Percentiles rank a stretch among this genome's conserved stretches.
Conservation (phyloP, 2,329 filamentous ascomycete species). For the Zasmidium angulare region DNA sequence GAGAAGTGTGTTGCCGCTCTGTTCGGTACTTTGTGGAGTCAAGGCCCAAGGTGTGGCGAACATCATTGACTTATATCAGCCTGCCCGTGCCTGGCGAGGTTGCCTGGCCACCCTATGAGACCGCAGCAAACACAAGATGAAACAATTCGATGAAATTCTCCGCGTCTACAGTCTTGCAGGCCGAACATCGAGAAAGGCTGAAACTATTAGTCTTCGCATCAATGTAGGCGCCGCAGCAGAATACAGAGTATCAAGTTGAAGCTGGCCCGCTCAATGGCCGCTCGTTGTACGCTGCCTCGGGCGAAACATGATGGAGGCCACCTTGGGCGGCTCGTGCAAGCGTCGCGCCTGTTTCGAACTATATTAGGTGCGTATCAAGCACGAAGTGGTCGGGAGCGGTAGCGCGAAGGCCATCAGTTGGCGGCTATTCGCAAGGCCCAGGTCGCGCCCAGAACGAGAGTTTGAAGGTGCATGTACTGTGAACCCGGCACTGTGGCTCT, state of each 20-base stretch:
- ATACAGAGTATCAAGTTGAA: background rate
- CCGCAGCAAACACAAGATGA: constrained; percentile 12
- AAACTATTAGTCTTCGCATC: constrained; percentile 17
- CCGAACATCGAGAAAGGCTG: constrained; percentile 15
- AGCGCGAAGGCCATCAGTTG: constrained; percentile 20
- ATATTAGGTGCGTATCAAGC: constrained; percentile 16
- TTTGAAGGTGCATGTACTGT: background rate
- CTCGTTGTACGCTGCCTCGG: constrained; percentile 19
- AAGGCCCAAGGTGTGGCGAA: constrained; percentile 6
- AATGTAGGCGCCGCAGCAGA: constrained; percentile 21
- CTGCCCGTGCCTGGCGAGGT: background rate
- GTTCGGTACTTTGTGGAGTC: constrained; percentile 3
- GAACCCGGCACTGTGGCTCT: background rate
- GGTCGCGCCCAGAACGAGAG: background rate
- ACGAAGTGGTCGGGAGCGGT: constrained; percentile 2
- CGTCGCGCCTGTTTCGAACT: constrained; percentile 35
- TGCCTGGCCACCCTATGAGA: constrained; percentile 10
- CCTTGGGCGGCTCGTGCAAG: constrained; percentile 16
- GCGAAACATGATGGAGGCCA: constrained; percentile 21
- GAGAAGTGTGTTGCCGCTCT: background rate
- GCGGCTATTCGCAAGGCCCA: constrained; percentile 17
- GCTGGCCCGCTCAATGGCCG: constrained; percentile 19
- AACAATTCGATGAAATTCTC: constrained; percentile 14
- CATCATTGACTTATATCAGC: constrained; percentile 23
- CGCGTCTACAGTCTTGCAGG: constrained; percentile 14